Conservation (phyloP, 352 stramenopile species). For the Albugo candida region DNA sequence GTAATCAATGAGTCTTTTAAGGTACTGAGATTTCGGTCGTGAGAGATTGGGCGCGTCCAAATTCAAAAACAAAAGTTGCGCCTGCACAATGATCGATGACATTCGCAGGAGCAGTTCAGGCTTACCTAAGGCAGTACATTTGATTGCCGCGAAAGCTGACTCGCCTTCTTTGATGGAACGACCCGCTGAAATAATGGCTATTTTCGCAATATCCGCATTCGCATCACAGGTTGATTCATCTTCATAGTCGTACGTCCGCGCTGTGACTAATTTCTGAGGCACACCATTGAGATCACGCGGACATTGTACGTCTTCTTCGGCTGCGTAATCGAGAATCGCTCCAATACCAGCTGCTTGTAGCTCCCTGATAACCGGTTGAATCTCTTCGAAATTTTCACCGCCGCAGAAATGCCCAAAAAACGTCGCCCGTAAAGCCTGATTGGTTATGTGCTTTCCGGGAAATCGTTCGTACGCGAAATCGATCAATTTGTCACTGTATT, state of each 20-base stretch:
- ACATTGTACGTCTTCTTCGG: conserved; percentile 81
- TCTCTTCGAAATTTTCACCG: conserved; percentile 76
- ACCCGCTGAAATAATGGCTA: conserved; percentile 61
- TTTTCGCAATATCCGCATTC: conserved; percentile 72
- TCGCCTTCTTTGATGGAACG: conserved; percentile 19
- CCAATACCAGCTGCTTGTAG: conserved; percentile 75
- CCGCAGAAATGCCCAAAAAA: conserved; percentile 97
- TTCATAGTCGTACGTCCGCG: conserved; percentile 92
- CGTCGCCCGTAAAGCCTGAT: conserved; percentile 79
- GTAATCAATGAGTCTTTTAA: conserved; percentile 67
- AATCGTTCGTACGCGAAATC: conserved; percentile 62
- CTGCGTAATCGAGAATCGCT: conserved; percentile 95
- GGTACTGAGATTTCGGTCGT: conserved; percentile 57
- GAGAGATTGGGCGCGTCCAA: conserved; percentile 78
- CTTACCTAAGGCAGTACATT: conserved; percentile 93
- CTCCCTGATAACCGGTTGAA: conserved; percentile 58
- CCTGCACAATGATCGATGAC: conserved; percentile 84
- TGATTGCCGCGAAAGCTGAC: conserved; percentile 90
- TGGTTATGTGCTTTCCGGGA: conserved; percentile 61
- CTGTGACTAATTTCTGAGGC: conserved; percentile 62
- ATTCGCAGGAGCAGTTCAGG: conserved; percentile 90
- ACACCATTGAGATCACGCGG: conserved; percentile 59
- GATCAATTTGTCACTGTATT: conserved; percentile 76
- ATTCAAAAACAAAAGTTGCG: conserved; percentile 80
- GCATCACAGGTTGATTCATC: conserved; percentile 85